Conservation (phyloP, 192 early-diverging fungal genomes). For the Allomyces arbusculus region DNA sequence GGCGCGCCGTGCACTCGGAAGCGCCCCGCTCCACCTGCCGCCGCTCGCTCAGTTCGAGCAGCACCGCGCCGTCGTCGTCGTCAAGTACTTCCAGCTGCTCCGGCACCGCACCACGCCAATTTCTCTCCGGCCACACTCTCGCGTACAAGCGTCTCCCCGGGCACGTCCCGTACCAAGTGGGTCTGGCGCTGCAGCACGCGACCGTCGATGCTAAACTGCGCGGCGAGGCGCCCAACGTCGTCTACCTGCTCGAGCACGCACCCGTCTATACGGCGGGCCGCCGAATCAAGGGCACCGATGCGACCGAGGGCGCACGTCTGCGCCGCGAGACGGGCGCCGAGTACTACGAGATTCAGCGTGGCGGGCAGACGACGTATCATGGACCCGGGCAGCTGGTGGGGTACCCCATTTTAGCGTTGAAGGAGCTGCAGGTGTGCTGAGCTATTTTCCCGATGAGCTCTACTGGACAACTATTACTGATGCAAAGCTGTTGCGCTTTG, state of each 20-base stretch:
- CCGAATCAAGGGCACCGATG: constrained; percentile 16
- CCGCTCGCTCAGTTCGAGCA: too few species aligned
- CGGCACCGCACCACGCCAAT: neutral
- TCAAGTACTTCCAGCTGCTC: neutral
- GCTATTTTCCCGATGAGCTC: too few species aligned
- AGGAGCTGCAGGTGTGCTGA: constrained; percentile 7
- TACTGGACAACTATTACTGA: too few species aligned
- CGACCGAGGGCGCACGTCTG: constrained; percentile 7
- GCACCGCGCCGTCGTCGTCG: too few species aligned
- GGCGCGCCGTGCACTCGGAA: too few species aligned
- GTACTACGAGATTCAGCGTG: constrained; percentile 18
- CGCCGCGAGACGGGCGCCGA: constrained; percentile 12
- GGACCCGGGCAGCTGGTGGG: constrained; percentile 41
- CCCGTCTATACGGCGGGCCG: constrained; percentile 35
- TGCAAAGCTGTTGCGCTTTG: neutral
- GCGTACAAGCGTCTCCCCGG: neutral
- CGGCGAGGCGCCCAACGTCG: constrained; percentile 1
- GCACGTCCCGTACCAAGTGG: neutral
- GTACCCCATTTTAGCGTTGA: constrained; percentile 30
- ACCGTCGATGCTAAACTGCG: neutral
- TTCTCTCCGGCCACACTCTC: neutral
- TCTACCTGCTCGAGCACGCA: constrained; percentile 15
- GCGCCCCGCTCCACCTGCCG: too few species aligned
- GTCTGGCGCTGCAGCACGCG: neutral
- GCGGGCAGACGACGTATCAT: constrained; percentile 36